These are phyloP conservation scores for Penicillium sp. DNA, from an alignment of 2,329 filamentous ascomycete genomes.

Conservation along the genomic window DNA sequence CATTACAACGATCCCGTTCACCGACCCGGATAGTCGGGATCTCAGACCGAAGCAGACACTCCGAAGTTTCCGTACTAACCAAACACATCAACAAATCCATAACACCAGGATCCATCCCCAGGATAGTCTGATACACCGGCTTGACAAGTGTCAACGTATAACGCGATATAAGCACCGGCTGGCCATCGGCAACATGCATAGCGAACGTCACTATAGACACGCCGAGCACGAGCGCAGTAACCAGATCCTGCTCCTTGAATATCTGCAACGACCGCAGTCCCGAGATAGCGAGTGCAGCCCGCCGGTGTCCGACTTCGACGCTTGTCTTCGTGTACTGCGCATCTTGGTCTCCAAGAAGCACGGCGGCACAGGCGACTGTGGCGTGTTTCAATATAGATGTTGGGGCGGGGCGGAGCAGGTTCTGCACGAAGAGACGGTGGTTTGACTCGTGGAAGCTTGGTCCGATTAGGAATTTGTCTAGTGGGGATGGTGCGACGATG, in stretches of 20 bases:
- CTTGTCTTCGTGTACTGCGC: slow-evolving; percentile 2
- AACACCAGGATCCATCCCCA: background rate
- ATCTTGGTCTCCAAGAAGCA: slow-evolving; percentile 10
- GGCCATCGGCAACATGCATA: slow-evolving; percentile 15
- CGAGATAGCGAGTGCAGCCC: slow-evolving; percentile 13
- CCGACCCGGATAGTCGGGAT: slow-evolving; percentile 9
- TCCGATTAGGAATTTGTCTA: slow-evolving; percentile 14
- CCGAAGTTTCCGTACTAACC: slow-evolving; percentile 13
- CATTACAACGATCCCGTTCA: background rate
- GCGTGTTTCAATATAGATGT: slow-evolving; percentile 8
- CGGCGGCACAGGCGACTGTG: slow-evolving; percentile 12
- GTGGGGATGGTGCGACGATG: slow-evolving; percentile 7
- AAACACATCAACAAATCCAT: slow-evolving; percentile 15
- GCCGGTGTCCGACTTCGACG: slow-evolving; percentile 8
- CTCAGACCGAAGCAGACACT: slow-evolving; percentile 11
- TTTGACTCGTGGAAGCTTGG: slow-evolving; percentile 11
- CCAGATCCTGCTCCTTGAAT: slow-evolving; percentile 6
- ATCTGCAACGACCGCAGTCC: slow-evolving; percentile 10
- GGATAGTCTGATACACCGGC: background rate
- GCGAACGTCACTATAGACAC: slow-evolving; percentile 15
- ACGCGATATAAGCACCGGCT: slow-evolving; percentile 11
- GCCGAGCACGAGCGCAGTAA: slow-evolving; percentile 7
- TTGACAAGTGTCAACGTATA: slow-evolving; percentile 12
- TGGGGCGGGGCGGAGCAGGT: slow-evolving; percentile 5
- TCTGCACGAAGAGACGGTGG: slow-evolving; percentile 11